Conservation (phyloP, 805 yeast genomes). For the Wickerhamiella vanderwaltii region DNA sequence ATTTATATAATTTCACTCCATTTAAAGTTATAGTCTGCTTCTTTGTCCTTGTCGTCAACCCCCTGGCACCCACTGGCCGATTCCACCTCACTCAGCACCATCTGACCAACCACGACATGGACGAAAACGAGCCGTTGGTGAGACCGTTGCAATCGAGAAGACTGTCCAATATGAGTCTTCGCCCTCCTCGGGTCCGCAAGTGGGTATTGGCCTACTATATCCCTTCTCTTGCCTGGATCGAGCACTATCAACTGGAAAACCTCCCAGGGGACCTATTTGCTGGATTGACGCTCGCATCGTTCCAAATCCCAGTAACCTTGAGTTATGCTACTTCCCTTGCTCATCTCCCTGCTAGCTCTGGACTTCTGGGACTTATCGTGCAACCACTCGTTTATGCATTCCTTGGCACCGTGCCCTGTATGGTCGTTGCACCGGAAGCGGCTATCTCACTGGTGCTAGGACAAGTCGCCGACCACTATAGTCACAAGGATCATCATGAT, state of each 20-base stretch:
- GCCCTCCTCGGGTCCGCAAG: slow-evolving; percentile 1
- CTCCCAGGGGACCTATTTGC: slow-evolving; percentile 59
- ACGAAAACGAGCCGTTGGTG: too few relatives aligned
- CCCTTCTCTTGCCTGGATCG: slow-evolving; percentile 46
- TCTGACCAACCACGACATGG: too few relatives aligned
- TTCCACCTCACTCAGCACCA: too few relatives aligned
- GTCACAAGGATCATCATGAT: slow-evolving; percentile 30
- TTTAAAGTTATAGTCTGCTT: too few relatives aligned
- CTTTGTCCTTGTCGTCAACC: too few relatives aligned
- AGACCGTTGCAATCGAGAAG: neutral
- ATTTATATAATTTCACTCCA: too few relatives aligned
- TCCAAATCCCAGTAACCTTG: slow-evolving; percentile 82
- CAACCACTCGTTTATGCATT: slow-evolving; percentile 70
- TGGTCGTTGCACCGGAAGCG: slow-evolving; percentile 89
- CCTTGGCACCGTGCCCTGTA: slow-evolving; percentile 75
- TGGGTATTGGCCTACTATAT: slow-evolving; percentile 39
- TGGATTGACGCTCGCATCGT: slow-evolving; percentile 78
- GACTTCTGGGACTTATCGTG: slow-evolving; percentile 60
- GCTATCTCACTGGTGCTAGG: slow-evolving; percentile 77
- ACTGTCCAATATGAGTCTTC: neutral
- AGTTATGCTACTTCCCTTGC: slow-evolving; percentile 75
- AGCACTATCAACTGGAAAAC: slow-evolving; percentile 29
- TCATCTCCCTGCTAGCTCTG: slow-evolving; percentile 69
- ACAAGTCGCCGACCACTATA: slow-evolving; percentile 52
- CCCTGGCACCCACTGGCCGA: too few relatives aligned